phyloP scores from a whole-genome alignment of 441 rosid species.

The Brassica hybrid region DNA sequence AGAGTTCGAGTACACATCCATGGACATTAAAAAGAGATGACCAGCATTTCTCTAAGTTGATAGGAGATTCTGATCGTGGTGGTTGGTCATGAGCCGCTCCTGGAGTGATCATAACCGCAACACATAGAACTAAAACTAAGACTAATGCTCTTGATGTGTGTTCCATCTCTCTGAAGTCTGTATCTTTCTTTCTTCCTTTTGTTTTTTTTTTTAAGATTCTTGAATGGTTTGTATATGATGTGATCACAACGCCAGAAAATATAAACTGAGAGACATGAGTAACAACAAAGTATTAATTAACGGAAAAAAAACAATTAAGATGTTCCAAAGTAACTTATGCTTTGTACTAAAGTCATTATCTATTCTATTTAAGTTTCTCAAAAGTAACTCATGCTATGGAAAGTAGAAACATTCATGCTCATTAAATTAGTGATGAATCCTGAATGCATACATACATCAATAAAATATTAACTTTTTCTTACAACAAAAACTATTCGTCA shows the following conservation, averaged over 20 bases:
- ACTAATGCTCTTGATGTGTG: conserved; percentile 10
- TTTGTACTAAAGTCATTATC: background rate
- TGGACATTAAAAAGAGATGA: conserved; percentile 3
- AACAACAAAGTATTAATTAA: background rate
- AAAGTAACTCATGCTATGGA: background rate
- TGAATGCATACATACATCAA: background rate
- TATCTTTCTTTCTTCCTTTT: background rate
- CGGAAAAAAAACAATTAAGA: background rate
- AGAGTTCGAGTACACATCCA: conserved; percentile 15
- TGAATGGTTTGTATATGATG: conserved; percentile 1
- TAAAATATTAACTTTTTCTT: too few relatives aligned
- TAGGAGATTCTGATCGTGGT: background rate
- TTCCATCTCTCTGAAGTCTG: background rate
- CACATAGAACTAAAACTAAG: background rate
- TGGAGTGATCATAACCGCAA: background rate
- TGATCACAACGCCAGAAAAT: background rate
- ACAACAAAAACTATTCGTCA: too few relatives aligned
- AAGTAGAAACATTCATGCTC: background rate
- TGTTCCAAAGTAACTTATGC: background rate
- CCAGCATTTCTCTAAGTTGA: conserved; percentile 11
- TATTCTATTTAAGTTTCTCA: background rate
- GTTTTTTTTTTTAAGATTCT: background rate
- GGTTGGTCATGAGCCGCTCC: conserved; percentile 1
- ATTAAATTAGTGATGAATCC: background rate
- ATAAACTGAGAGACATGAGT: background rate